A percentile compares a stretch with the other conserved stretches of the same genome.
Conservation (phyloP, 192 early-diverging fungal species). For the Podila epicladia region DNA sequence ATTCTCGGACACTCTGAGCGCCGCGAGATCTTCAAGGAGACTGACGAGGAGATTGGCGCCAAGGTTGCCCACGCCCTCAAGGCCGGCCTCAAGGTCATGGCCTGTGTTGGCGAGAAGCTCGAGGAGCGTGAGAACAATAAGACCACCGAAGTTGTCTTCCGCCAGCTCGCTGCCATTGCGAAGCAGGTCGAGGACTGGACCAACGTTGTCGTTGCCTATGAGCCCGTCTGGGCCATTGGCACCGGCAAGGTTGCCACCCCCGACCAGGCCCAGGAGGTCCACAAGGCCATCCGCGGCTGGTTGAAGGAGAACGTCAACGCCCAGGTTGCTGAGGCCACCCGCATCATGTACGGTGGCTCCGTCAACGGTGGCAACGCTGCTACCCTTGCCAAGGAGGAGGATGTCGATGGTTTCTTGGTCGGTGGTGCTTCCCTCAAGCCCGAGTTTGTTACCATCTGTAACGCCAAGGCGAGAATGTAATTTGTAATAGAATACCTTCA, state of each 20-base stretch:
- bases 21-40: constrained; percentile 90
- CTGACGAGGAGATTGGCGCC: constrained; percentile 86
- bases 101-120: constrained; percentile 96
- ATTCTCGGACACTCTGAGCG: constrained; percentile 99
- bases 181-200: constrained; percentile 86
- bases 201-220: constrained; percentile 97
- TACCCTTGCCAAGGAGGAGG: constrained; percentile 81
- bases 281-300: constrained; percentile 89
- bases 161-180: constrained; percentile 90
- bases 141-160: constrained; percentile 88
- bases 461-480: constrained; percentile 53
- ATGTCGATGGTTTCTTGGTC: constrained; percentile 99
- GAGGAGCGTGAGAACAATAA: constrained; percentile 91
- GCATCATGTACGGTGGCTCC: constrained; percentile 97
- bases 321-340: constrained; percentile 86
- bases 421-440: constrained; percentile 98
- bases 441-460: constrained; percentile 80
- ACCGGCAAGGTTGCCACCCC: constrained; percentile 98
- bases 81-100: constrained; percentile 91
- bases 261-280: constrained; percentile 97
- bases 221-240: constrained; percentile 99
- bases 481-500: background rate
- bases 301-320: constrained; percentile 84
- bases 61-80: constrained; percentile 91
- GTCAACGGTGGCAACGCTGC: constrained; percentile 90